phyloP scores from a whole-genome alignment of 2,329 filamentous ascomycete species.

The Diaporthe capsici region DNA sequence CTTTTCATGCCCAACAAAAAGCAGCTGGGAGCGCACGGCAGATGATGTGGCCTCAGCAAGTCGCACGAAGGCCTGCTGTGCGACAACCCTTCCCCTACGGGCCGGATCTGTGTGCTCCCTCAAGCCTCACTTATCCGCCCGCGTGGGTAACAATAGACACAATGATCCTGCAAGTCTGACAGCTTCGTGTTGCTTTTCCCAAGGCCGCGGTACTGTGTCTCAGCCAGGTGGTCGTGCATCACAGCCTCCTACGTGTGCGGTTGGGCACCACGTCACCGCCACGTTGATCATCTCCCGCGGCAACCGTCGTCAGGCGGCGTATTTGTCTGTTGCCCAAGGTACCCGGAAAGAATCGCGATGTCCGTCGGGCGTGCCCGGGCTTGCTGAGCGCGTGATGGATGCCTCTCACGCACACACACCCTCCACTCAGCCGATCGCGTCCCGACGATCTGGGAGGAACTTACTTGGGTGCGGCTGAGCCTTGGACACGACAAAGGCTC shows the following conservation, averaged over 20 bases:
- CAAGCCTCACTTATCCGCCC: neutral
- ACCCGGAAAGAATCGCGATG: neutral
- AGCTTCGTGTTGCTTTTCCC: slow-evolving; percentile 2
- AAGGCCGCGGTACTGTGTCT: slow-evolving; percentile 10
- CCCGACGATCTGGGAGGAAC: slow-evolving; percentile 10
- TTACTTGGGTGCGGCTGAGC: slow-evolving; percentile 14
- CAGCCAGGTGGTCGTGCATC: slow-evolving; percentile 13
- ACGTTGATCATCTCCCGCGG: neutral
- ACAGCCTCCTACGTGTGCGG: neutral
- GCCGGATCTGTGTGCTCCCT: slow-evolving; percentile 18
- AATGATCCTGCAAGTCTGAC: slow-evolving; percentile 28
- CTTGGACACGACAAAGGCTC: neutral
- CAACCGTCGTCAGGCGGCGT: neutral
- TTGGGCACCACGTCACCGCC: neutral
- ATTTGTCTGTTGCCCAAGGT: neutral
- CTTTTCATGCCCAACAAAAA: slow-evolving; percentile 16
- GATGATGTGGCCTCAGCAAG: slow-evolving; percentile 5
- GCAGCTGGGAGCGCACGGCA: slow-evolving; percentile 5
- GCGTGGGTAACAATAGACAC: slow-evolving; percentile 19
- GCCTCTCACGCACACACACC: neutral
- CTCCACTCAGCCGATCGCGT: neutral
- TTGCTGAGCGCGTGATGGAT: slow-evolving; percentile 11
- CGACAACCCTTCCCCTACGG: neutral
- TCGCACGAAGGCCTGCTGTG: slow-evolving; percentile 2
- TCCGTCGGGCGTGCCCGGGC: slow-evolving; percentile 1